Conservation (phyloP, 2,329 filamentous ascomycete genomes). For the Fusarium circinatum region DNA sequence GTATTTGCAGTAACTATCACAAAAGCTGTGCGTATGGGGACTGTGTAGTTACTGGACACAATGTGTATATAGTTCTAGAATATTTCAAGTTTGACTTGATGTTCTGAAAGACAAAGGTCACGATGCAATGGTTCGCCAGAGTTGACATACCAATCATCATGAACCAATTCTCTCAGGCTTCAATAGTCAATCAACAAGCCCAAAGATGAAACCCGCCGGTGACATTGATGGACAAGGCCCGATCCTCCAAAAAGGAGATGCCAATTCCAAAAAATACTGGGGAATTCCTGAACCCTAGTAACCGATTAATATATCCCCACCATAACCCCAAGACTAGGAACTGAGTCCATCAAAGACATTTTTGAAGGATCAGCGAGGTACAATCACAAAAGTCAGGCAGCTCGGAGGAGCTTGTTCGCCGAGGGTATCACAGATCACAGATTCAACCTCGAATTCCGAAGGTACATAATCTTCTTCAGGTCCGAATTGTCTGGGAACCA, state of each 20-base stretch:
- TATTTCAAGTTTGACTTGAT: not conserved
- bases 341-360: slow-evolving; percentile 7
- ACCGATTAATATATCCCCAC: slow-evolving; percentile 24
- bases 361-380: not conserved
- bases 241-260: slow-evolving; percentile 20
- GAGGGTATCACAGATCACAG: slow-evolving; percentile 4
- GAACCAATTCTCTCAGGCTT: not conserved
- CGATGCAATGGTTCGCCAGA: not conserved
- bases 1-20: not conserved
- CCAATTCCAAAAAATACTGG: slow-evolving; percentile 37
- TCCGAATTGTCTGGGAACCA: slow-evolving; percentile 1
- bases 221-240: slow-evolving; percentile 17
- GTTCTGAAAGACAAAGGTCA: not conserved
- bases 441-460: not conserved
- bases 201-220: slow-evolving; percentile 18
- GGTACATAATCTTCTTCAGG: slow-evolving; percentile 8
- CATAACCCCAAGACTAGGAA: slow-evolving; percentile 15
- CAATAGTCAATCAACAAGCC: not conserved
- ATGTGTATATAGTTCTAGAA: not conserved
- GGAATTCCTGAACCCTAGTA: slow-evolving; percentile 23
- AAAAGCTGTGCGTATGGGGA: not conserved
- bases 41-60: not conserved
- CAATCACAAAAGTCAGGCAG: not conserved
- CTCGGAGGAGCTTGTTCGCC: slow-evolving; percentile 1
- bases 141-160: not conserved